Base-by-base conservation (phyloP, 805 yeast genomes). In the Metschnikowia similis region DNA sequence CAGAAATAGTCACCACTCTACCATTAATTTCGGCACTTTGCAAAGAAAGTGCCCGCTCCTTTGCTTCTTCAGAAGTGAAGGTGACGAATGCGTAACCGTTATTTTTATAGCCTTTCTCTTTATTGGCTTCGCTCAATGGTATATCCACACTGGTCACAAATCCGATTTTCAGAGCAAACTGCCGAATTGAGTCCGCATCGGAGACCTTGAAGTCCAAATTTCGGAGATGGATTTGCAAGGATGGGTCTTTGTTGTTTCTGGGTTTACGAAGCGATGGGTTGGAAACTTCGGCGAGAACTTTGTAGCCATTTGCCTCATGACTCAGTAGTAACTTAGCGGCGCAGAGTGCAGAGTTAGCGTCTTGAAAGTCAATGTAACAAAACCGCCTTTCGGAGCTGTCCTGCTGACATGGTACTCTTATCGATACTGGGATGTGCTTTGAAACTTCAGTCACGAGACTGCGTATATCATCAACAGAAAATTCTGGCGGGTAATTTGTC, bases 81-180 rank as follows among this genome's bases (percentile, higher is more conserved):
- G 79, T 69, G 0, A 87, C 66, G 59, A 87, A 86, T 0, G 85
- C 96, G 62, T 76, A 83, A 0, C 92, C 91, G 41, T 80, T 81
- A 58, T 83, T 76, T 13, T 60, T 54, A 7, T 69, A 59, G 1
- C 64, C 67, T 7, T 66, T 64, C 4, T 60, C 57, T 39, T 61
- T 68, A 31, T 66, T 67, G 34, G 62, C 62, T 7, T 63, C 62
- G 29, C 59, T 62, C 41, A 75, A 50, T 2, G 87, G 88, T 2
- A 85, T 53, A 31, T 68, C 71, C 0, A 86, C 62, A 35, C 65
- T 66, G 48, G 82, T 85, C 13, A 87, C 71, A 0, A 54, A 55
- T 0, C 92, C 94, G 64, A 62, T 79, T 36, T 67, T 61, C 4
- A 58, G 60, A 58, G 87, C 85, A 2, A 73, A 47, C 2, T 66